Conservation (phyloP, 768 basidiomycete species). For the Suillus subluteus region DNA sequence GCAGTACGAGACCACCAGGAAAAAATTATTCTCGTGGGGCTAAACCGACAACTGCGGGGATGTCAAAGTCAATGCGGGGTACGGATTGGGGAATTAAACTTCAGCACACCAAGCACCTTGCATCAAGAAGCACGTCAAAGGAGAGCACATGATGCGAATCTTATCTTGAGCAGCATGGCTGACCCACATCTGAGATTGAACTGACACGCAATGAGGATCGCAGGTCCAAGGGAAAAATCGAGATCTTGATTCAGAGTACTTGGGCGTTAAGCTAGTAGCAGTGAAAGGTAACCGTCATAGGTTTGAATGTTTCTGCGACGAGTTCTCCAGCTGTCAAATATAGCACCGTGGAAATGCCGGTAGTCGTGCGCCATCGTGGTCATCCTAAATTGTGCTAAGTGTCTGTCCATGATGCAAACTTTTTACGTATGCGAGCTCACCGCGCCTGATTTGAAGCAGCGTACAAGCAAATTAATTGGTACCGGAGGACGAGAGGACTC, state of each 20-base stretch:
- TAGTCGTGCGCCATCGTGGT: slow-evolving; percentile 6
- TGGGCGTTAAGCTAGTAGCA: not conserved
- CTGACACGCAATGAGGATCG: slow-evolving; percentile 21
- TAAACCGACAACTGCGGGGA: slow-evolving; percentile 6
- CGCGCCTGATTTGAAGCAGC: slow-evolving; percentile 2
- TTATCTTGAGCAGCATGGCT: slow-evolving; percentile 23
- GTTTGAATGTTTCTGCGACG: slow-evolving; percentile 1
- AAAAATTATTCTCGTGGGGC: slow-evolving; percentile 1
- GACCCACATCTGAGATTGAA: slow-evolving; percentile 22
- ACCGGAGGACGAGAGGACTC: slow-evolving; percentile 3
- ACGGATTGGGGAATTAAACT: slow-evolving; percentile 12
- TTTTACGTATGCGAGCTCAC: slow-evolving; percentile 5
- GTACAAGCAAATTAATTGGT: slow-evolving; percentile 2
- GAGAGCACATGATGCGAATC: slow-evolving; percentile 29
- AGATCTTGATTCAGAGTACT: slow-evolving; percentile 4
- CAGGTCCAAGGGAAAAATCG: slow-evolving; percentile 22
- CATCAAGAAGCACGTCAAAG: slow-evolving; percentile 15
- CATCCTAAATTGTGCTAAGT: not conserved
- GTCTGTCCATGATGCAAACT: not conserved
- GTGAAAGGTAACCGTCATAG: slow-evolving; percentile 2
- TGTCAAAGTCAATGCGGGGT: slow-evolving; percentile 8
- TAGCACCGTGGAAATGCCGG: not conserved
- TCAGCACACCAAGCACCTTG: slow-evolving; percentile 18
- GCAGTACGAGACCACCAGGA: slow-evolving; percentile 11
- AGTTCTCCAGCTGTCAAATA: not conserved